Evolutionary conservation across 2,329 filamentous ascomycete genomes (phyloP).

Genomic region (Rutstroemia sydowiana): DNA sequence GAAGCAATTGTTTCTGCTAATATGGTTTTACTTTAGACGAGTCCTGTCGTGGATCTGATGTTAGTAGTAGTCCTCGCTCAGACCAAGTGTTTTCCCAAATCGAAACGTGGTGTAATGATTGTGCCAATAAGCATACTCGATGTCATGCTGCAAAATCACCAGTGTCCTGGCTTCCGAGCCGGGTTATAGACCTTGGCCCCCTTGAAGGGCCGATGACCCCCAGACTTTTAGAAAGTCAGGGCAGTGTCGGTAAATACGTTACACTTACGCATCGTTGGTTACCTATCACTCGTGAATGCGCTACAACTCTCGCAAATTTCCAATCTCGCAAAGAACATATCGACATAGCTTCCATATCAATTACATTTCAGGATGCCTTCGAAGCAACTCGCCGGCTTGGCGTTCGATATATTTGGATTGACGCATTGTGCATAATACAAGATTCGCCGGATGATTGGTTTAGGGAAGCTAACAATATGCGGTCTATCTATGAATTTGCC

Average conservation of each 20-base stretch:
- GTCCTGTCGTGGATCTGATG: conserved; percentile 1
- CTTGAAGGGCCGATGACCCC: neutral
- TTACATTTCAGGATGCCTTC: neutral
- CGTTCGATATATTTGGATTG: neutral
- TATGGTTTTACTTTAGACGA: neutral
- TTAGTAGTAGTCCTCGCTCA: conserved; percentile 2
- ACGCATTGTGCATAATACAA: conserved; percentile 1
- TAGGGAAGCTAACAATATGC: neutral
- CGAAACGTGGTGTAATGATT: conserved; percentile 1
- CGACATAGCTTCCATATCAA: neutral
- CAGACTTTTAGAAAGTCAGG: neutral
- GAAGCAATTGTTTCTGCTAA: neutral
- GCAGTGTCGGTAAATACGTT: neutral
- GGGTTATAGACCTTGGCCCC: conserved; percentile 1
- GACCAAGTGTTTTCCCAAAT: conserved; percentile 4
- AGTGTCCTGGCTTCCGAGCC: neutral
- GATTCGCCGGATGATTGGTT: neutral
- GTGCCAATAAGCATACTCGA: neutral
- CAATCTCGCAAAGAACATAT: neutral
- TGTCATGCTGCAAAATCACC: conserved; percentile 2
- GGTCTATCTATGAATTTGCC: neutral
- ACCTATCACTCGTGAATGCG: neutral
- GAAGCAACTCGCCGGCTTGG: neutral
- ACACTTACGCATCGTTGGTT: neutral
- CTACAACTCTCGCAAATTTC: neutral